These are phyloP conservation scores for Climacium dendroides DNA, from an alignment of 225 moss, liverwort and hornwort species.

Conservation along the genomic window DNA sequence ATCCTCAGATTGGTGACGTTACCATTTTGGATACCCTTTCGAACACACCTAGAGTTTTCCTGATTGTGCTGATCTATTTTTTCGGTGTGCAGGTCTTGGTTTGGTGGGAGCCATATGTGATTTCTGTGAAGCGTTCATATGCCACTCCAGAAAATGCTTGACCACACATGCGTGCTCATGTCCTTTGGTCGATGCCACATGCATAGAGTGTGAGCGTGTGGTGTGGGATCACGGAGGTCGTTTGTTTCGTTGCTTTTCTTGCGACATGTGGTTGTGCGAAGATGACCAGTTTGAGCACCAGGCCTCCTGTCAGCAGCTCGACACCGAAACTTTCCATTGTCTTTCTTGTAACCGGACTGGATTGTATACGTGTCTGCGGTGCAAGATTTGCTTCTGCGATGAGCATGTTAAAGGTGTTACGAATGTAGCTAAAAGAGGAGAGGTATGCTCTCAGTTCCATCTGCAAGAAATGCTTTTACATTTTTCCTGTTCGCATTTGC, in stretches of 20 bases:
- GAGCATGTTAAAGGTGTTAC: slow-evolving; percentile 96
- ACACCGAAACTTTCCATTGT: slow-evolving; percentile 94
- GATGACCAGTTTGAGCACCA: slow-evolving; percentile 99
- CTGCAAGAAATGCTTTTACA: neutral
- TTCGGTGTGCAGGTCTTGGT: slow-evolving; percentile 55
- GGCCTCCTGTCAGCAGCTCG: slow-evolving; percentile 97
- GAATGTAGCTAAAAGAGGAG: slow-evolving; percentile 81
- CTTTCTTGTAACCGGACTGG: slow-evolving; percentile 91
- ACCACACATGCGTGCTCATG: slow-evolving; percentile 92
- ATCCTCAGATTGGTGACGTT: neutral
- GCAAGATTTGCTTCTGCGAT: slow-evolving; percentile 97
- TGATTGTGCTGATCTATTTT: neutral
- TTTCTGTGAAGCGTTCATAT: slow-evolving; percentile 95
- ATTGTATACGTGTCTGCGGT: slow-evolving; percentile 83
- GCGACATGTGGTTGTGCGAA: slow-evolving; percentile 98
- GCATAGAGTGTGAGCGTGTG: slow-evolving; percentile 89
- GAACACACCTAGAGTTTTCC: neutral
- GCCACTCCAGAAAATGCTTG: slow-evolving; percentile 89
- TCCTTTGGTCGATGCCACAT: slow-evolving; percentile 75
- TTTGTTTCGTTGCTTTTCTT: slow-evolving; percentile 89
- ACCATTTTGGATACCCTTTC: neutral
- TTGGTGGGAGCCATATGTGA: slow-evolving; percentile 93
- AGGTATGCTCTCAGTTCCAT: slow-evolving; percentile 26
- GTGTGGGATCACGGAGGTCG: slow-evolving; percentile 99
- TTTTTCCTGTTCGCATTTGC: neutral